These are phyloP conservation scores for Paramecium biaurelia DNA, from an alignment of 73 alveolate genomes.

Conservation along the genomic window DNA sequence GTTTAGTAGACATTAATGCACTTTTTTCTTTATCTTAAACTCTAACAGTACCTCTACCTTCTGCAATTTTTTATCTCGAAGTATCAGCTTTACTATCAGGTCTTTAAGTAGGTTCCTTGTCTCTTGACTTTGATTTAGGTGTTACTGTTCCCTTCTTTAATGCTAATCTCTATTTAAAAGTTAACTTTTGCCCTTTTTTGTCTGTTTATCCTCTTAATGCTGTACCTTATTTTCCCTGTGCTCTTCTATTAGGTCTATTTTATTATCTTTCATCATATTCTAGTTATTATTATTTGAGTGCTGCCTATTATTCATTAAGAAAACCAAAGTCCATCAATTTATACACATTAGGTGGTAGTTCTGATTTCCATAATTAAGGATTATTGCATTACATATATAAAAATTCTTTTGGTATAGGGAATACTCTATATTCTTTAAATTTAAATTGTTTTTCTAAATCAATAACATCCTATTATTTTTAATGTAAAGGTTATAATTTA, in stretches of 20 bases:
- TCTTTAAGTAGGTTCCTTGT: background rate
- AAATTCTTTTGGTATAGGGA: conserved; percentile 5
- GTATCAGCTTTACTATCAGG: background rate
- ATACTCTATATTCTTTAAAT: background rate
- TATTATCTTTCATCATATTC: background rate
- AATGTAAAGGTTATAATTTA: background rate
- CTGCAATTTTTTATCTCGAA: background rate
- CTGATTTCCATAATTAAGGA: background rate
- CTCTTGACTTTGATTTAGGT: conserved; percentile 3
- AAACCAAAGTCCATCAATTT: conserved; percentile 5
- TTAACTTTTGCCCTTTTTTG: background rate
- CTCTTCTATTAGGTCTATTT: background rate
- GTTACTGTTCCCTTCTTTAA: background rate
- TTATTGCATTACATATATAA: background rate
- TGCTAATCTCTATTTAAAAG: background rate
- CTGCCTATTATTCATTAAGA: background rate
- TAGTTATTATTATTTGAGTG: background rate
- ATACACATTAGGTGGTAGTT: conserved; percentile 21
- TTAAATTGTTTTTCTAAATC: background rate
- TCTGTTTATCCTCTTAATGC: background rate
- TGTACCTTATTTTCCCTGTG: background rate
- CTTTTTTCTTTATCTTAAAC: background rate
- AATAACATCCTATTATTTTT: background rate
- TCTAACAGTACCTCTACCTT: background rate
- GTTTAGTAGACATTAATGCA: background rate